phyloP scores from a whole-genome alignment of 768 basidiomycete species.

The Lyophyllum shimeji region DNA sequence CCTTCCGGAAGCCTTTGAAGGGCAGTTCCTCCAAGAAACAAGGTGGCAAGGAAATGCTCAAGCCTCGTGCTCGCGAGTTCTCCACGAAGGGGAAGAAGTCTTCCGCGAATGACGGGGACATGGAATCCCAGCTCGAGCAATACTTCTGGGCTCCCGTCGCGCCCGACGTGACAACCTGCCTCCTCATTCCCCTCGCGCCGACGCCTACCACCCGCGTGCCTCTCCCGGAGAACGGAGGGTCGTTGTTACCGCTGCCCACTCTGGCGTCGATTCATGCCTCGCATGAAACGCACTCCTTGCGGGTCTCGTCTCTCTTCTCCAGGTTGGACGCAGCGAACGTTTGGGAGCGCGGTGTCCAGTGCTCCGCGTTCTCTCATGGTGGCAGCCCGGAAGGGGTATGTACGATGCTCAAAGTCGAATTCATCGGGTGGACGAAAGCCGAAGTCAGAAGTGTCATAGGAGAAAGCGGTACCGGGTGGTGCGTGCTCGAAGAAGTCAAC shows the following conservation, averaged over 20 bases:
- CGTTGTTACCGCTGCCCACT: constrained; percentile 53
- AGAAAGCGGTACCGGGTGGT: constrained; percentile 74
- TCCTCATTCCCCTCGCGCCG: constrained; percentile 77
- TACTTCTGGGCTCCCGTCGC: constrained; percentile 53
- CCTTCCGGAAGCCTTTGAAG: constrained; percentile 25
- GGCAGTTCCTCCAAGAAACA: constrained; percentile 23
- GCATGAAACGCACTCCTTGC: constrained; percentile 56
- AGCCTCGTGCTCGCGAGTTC: constrained; percentile 23
- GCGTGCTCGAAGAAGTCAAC: constrained; percentile 58
- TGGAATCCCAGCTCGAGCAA: constrained; percentile 44
- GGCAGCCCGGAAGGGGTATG: constrained; percentile 49
- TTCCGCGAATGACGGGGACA: not conserved
- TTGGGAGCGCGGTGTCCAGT: constrained; percentile 62
- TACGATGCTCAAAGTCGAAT: constrained; percentile 65
- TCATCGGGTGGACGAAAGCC: constrained; percentile 70
- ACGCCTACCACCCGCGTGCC: constrained; percentile 69
- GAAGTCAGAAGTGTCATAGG: constrained; percentile 70
- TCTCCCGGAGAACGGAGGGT: constrained; percentile 34
- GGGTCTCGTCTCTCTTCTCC: constrained; percentile 67
- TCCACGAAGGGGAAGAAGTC: constrained; percentile 15
- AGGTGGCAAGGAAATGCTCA: constrained; percentile 32
- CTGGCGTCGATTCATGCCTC: constrained; percentile 51
- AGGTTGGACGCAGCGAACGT: constrained; percentile 69
- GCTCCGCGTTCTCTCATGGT: constrained; percentile 58
- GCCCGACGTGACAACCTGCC: constrained; percentile 54